phyloP scores from a whole-genome alignment of 2,329 filamentous ascomycete species.

The Paraconiothyrium sp. region DNA sequence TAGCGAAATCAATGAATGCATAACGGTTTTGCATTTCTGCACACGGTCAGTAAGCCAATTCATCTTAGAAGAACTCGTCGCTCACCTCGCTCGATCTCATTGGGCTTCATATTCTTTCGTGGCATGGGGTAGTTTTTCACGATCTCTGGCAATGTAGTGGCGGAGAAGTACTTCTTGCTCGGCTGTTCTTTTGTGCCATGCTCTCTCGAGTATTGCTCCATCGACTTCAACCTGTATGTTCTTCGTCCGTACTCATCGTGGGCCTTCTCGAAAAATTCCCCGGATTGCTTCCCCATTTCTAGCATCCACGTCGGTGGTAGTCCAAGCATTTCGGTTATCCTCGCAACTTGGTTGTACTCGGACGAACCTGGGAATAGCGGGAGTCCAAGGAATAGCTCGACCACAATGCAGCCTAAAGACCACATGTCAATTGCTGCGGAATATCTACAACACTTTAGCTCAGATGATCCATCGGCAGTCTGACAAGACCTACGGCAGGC shows the following conservation, averaged over 20 bases:
- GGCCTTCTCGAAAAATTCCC: slow-evolving; percentile 95
- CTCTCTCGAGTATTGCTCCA: slow-evolving; percentile 97
- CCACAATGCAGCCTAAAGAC: slow-evolving; percentile 97
- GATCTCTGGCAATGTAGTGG: slow-evolving; percentile 92
- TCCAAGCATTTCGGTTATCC: slow-evolving; percentile 98
- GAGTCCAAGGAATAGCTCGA: slow-evolving; percentile 93
- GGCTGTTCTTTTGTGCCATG: slow-evolving; percentile 97
- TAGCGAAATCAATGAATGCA: slow-evolving; percentile 97
- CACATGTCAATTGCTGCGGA: slow-evolving; percentile 99
- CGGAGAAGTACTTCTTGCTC: slow-evolving; percentile 99
- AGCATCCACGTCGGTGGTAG: slow-evolving; percentile 99
- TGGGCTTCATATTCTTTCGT: slow-evolving; percentile 98
- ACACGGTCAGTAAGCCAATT: slow-evolving; percentile 25
- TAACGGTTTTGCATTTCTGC: slow-evolving; percentile 98
- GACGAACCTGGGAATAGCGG: slow-evolving; percentile 96
- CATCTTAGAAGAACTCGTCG: slow-evolving; percentile 11
- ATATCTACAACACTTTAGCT: slow-evolving; percentile 62
- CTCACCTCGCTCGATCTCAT: slow-evolving; percentile 93
- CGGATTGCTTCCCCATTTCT: slow-evolving; percentile 97
- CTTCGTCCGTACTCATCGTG: slow-evolving; percentile 92
- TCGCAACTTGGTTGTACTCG: slow-evolving; percentile 97
- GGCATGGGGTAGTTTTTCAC: slow-evolving; percentile 99
- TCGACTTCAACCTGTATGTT: slow-evolving; percentile 90
- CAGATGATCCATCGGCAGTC: background rate
- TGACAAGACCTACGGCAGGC: slow-evolving; percentile 69